A percentile compares a stretch with the other conserved stretches of the same genome.
Conservation (phyloP, 139 green algal genomes). For the Nannochloris sp. region DNA sequence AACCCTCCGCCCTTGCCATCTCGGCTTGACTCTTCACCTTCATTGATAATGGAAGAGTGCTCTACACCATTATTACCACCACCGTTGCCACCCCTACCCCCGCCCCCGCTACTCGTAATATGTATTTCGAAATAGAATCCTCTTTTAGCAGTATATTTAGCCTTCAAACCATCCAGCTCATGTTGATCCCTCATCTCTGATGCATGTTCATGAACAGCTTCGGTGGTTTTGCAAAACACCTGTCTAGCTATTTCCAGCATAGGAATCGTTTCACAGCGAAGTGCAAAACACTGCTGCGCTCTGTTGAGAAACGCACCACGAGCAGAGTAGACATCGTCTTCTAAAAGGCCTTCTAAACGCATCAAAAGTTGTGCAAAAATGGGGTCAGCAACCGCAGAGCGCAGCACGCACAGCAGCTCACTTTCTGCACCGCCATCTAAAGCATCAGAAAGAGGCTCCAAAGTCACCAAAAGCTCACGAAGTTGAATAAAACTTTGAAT, state of each 20-base stretch:
- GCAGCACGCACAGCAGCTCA: slow-evolving; percentile 32
- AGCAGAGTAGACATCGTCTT: slow-evolving; percentile 45
- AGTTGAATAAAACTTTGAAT: slow-evolving; percentile 50
- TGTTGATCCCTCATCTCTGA: slow-evolving; percentile 26
- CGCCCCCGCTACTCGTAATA: background rate
- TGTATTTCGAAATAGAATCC: slow-evolving; percentile 62
- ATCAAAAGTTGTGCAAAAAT: slow-evolving; percentile 23
- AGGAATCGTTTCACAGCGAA: slow-evolving; percentile 51
- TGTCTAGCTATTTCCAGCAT: slow-evolving; percentile 74
- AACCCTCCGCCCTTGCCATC: background rate
- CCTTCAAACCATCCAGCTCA: slow-evolving; percentile 32
- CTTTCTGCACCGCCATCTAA: slow-evolving; percentile 24
- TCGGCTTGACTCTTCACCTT: background rate
- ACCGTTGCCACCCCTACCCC: background rate
- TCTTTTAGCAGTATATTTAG: slow-evolving; percentile 52
- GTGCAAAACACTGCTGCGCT: slow-evolving; percentile 66
- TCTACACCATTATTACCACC: background rate
- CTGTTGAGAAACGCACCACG: slow-evolving; percentile 50
- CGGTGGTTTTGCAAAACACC: slow-evolving; percentile 70
- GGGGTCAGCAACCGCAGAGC: slow-evolving; percentile 11
- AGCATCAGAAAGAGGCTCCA: slow-evolving; percentile 30
- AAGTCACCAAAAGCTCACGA: slow-evolving; percentile 30
- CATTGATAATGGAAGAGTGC: background rate
- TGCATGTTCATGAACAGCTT: slow-evolving; percentile 63
- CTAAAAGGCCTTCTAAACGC: slow-evolving; percentile 35